Evolutionary conservation across 2,329 filamentous ascomycete genomes (phyloP).

Genomic region (Macrophomina pseudophaseolina): DNA sequence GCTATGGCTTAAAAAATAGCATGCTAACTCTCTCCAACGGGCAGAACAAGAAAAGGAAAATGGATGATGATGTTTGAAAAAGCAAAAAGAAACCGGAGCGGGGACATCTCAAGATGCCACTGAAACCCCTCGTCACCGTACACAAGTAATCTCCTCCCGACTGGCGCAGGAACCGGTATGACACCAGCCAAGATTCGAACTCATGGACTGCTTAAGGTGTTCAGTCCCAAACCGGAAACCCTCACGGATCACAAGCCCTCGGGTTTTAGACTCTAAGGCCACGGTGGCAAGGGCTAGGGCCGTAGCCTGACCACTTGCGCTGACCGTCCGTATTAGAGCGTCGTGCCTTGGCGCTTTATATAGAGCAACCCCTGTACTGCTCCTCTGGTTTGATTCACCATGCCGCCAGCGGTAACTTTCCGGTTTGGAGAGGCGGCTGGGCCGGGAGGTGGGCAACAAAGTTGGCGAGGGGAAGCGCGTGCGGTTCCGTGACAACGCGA

Average conservation of each 20-base stretch:
- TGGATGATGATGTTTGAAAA: too few relatives aligned
- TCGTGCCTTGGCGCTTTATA: background rate
- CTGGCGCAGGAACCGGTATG: background rate
- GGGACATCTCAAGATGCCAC: too few relatives aligned
- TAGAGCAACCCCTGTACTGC: background rate
- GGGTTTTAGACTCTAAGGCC: background rate
- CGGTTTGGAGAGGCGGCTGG: background rate
- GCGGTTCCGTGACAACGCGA: too few relatives aligned
- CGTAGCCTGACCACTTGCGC: background rate
- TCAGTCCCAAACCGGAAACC: background rate
- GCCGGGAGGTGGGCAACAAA: background rate
- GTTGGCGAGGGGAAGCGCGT: too few relatives aligned
- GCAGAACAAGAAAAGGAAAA: too few relatives aligned
- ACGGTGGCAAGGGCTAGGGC: background rate
- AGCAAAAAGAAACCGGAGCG: too few relatives aligned
- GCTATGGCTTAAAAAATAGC: too few relatives aligned
- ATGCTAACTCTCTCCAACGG: too few relatives aligned
- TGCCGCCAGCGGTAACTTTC: conserved; percentile 50
- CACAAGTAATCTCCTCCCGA: too few relatives aligned
- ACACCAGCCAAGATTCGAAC: background rate
- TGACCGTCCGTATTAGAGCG: background rate
- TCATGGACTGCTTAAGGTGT: background rate
- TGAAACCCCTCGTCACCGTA: too few relatives aligned
- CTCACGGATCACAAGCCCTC: background rate
- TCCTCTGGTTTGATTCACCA: background rate